Evolutionary conservation across 1,284 basidiomycete genomes (phyloP), one percentile per base, ranked within the genome.

Genomic region (Trametes polyzona): DNA sequence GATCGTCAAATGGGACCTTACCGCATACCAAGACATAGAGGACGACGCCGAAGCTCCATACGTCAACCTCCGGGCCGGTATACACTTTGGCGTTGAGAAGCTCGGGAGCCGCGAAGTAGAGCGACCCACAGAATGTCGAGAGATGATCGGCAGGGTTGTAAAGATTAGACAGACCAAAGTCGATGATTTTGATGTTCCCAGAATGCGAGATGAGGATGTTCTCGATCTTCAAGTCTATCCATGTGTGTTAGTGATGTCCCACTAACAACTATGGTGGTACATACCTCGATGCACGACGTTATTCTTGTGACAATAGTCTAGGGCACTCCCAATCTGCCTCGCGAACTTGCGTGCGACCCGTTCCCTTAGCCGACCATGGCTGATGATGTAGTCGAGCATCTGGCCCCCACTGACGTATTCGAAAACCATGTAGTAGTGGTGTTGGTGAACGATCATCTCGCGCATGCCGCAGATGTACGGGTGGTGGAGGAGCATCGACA

Each of bases 351-450:
- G 82, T 4, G 96, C 96, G 30, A 95, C 93, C 53, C 96, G 86
- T 74, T 99, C 97, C 30, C 96, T 82, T 59, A 99, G 82, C 33
- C 96, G 83, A n/a, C 96, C 96, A 70, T 99, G 97, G 66, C 92
- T 92, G 76, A 99, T 99, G 78, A 99, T 99, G 74, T 98, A 99
- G 83, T 99, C 96, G 64, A 99, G 87, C 94, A 99, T 97, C 79
- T 99, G 96, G 0, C 97, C 96, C 43, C 97, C 96, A 67, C 96
- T 96, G 75, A 99, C 93, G 74, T 98, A 98, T 74, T 99, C 96
- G 73, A 93, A 95, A 4, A 98, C 93, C 95, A 99, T 98, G 80
- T 99, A 98, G 76, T 98, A 98, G 75, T 99, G 96, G 70, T 96
- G 89, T 58, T 92, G 90, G 76, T 96, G 95, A 16, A 94, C 81